Conservation (phyloP, 1,139 yeast genomes). For the Kodamaea sp. region DNA sequence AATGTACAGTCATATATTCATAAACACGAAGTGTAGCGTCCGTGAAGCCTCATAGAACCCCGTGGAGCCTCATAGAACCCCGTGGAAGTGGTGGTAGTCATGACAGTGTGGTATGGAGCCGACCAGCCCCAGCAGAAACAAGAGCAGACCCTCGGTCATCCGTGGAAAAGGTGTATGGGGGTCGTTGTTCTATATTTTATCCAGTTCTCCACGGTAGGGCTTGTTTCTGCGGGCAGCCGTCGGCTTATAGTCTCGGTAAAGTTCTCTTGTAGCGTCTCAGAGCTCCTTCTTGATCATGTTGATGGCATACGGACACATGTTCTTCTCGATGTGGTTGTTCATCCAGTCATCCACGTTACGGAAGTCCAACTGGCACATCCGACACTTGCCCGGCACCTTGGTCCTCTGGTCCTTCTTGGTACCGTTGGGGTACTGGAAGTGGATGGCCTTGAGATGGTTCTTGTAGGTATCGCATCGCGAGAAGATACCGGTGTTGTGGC, state of each 20-base stretch:
- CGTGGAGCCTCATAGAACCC: too few relatives aligned
- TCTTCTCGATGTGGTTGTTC: slow-evolving; percentile 64
- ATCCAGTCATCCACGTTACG: slow-evolving; percentile 80
- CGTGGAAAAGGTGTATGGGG: too few relatives aligned
- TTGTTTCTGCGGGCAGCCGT: too few relatives aligned
- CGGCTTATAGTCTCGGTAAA: too few relatives aligned
- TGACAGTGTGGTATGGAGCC: too few relatives aligned
- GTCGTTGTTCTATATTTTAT: too few relatives aligned
- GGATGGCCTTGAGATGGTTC: slow-evolving; percentile 86
- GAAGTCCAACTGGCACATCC: slow-evolving; percentile 69
- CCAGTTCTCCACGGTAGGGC: too few relatives aligned
- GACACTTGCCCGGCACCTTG: slow-evolving; percentile 70
- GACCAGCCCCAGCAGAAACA: too few relatives aligned
- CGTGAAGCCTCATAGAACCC: too few relatives aligned
- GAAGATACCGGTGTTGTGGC: slow-evolving; percentile 83
- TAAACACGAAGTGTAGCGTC: too few relatives aligned
- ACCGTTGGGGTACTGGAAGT: slow-evolving; percentile 85
- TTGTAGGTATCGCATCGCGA: slow-evolving; percentile 90
- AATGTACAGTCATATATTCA: slow-evolving; percentile 10
- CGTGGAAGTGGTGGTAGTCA: too few relatives aligned
- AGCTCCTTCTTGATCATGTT: slow-evolving; percentile 12
- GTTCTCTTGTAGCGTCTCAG: slow-evolving; percentile 1
- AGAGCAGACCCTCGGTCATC: slow-evolving; percentile 5
- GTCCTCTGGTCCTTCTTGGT: slow-evolving; percentile 77
- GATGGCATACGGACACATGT: slow-evolving; percentile 43